Evolutionary conservation across 116 monocot species (phyloP).

Genomic region (Thalassia testudinum): DNA sequence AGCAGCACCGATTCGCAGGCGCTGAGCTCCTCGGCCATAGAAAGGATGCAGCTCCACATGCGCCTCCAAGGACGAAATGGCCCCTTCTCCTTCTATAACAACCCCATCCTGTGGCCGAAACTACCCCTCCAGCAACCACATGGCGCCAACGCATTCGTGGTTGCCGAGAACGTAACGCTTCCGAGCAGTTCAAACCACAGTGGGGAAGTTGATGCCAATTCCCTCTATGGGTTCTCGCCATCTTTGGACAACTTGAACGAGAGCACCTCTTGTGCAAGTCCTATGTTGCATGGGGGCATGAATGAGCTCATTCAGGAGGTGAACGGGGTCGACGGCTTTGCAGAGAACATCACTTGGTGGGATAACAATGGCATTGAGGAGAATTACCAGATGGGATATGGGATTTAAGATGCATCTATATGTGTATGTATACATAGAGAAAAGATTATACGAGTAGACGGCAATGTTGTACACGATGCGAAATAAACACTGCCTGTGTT

Average conservation of each 20-base stretch:
- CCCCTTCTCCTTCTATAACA: slow-evolving; percentile 36
- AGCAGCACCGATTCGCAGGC: background rate
- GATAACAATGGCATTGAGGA: no score
- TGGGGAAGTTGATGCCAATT: slow-evolving; percentile 3
- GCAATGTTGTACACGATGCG: no score
- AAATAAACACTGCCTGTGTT: no score
- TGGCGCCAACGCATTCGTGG: background rate
- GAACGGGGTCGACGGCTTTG: no score
- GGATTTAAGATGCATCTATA: no score
- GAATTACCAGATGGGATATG: no score
- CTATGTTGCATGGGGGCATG: no score
- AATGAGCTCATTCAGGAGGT: no score
- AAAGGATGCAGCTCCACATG: slow-evolving; percentile 71
- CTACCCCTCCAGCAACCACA: background rate
- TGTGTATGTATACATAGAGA: no score
- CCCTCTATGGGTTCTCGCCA: background rate
- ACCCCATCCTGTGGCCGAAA: slow-evolving; percentile 23
- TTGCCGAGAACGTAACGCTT: background rate
- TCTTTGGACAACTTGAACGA: background rate
- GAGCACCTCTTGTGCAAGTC: background rate
- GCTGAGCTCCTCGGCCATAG: slow-evolving; percentile 51
- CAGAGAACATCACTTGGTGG: no score
- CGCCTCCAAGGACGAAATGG: slow-evolving; percentile 33
- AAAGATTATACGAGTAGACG: no score
- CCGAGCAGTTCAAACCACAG: background rate